Evolutionary conservation across 805 yeast genomes (phyloP).

Genomic region (Candida quercuum): DNA sequence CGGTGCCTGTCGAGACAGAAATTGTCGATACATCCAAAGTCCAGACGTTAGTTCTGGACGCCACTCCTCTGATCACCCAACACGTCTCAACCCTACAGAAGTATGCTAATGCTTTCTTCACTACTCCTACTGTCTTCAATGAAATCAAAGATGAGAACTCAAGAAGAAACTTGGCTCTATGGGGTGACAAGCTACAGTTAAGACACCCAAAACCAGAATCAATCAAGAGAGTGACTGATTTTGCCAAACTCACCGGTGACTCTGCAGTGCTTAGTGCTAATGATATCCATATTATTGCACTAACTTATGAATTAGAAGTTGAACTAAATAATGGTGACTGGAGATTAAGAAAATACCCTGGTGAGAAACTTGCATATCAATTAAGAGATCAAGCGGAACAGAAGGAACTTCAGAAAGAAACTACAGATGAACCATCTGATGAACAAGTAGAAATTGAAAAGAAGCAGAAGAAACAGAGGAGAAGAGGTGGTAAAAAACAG

Average conservation of each 20-base stretch:
- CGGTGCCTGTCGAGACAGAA: not conserved
- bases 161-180: conserved; percentile 67
- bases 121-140: conserved; percentile 86
- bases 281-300: conserved; percentile 89
- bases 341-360: conserved; percentile 70
- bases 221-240: conserved; percentile 61
- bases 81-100: conserved; percentile 67
- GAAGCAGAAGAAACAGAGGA: conserved; percentile 36
- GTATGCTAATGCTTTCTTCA: conserved; percentile 66
- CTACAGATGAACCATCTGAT: not conserved
- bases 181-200: conserved; percentile 68
- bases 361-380: conserved; percentile 37
- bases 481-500: conserved; percentile 65
- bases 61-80: conserved; percentile 90
- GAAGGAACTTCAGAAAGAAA: conserved; percentile 3
- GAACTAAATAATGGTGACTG: conserved; percentile 65
- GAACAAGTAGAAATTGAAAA: too few relatives aligned
- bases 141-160: conserved; percentile 88
- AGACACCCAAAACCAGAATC: conserved; percentile 72
- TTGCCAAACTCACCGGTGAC: conserved; percentile 90
- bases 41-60: conserved; percentile 70
- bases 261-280: conserved; percentile 79
- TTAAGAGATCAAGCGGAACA: conserved; percentile 7
- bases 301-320: conserved; percentile 81
- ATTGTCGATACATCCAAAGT: conserved; percentile 8